phyloP scores from a whole-genome alignment of 768 basidiomycete species.

The Boletus sp. region DNA sequence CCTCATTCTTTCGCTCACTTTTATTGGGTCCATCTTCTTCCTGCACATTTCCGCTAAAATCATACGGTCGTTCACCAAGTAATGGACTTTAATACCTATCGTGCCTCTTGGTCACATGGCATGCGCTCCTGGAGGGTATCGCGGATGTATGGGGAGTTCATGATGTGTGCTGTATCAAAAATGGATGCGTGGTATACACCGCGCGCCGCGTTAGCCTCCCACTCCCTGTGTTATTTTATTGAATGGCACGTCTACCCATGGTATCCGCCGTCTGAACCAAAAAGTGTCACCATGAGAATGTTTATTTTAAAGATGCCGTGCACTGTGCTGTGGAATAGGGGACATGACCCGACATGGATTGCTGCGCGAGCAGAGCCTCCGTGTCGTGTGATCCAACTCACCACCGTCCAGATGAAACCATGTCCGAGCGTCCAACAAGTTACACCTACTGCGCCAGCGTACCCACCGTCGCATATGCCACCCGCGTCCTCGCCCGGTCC shows the following conservation, averaged over 20 bases:
- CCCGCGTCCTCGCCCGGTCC: slow-evolving; percentile 18
- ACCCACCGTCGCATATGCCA: slow-evolving; percentile 17
- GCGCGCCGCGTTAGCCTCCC: too few species aligned
- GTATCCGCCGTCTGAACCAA: too few species aligned
- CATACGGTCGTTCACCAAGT: slow-evolving; percentile 88
- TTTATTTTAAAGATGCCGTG: too few species aligned
- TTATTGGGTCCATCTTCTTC: slow-evolving; percentile 99
- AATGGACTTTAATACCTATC: slow-evolving; percentile 20
- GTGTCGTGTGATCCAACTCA: slow-evolving; percentile 13
- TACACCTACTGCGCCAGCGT: slow-evolving; percentile 21
- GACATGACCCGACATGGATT: slow-evolving; percentile 1
- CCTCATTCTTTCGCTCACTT: slow-evolving; percentile 90
- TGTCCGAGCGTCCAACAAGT: slow-evolving; percentile 16
- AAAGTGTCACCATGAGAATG: too few species aligned
- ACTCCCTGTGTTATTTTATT: neutral
- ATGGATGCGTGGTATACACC: neutral
- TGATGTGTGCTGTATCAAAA: neutral
- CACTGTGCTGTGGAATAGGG: slow-evolving; percentile 5
- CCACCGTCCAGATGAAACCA: slow-evolving; percentile 9
- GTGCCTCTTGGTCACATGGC: neutral
- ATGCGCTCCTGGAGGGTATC: neutral
- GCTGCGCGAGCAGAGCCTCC: neutral
- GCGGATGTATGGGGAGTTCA: neutral
- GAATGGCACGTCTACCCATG: too few species aligned
- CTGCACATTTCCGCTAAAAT: slow-evolving; percentile 96